Evolutionary conservation across 805 yeast genomes (phyloP).

Genomic region (Sungouiozyma ichnusensis): DNA sequence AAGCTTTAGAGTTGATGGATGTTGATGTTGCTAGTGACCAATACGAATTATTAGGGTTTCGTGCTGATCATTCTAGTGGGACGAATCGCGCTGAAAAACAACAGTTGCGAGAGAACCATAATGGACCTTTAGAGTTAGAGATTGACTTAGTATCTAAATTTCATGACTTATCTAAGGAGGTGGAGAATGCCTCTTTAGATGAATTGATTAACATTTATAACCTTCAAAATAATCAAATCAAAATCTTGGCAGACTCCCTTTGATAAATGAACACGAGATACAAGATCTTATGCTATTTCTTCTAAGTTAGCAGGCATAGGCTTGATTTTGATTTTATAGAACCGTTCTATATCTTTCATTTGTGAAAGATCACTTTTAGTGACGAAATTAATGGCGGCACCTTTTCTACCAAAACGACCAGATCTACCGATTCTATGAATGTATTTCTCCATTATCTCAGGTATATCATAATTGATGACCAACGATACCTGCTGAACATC

Average conservation of each 20-base stretch:
- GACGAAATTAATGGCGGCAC: constrained; percentile 91
- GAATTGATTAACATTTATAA: constrained; percentile 18
- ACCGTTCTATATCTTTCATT: constrained; percentile 79
- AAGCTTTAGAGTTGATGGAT: constrained; percentile 9
- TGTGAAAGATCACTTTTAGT: constrained; percentile 66
- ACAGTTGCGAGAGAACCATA: background rate
- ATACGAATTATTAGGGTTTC: constrained; percentile 17
- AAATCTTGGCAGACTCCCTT: constrained; percentile 13
- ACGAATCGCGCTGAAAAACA: background rate
- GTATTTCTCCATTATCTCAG: constrained; percentile 83
- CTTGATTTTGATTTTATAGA: constrained; percentile 79
- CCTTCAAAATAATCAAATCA: constrained; percentile 22
- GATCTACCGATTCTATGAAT: constrained; percentile 97
- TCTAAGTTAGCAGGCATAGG: constrained; percentile 81
- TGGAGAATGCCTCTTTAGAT: constrained; percentile 11
- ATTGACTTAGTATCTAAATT: constrained; percentile 20
- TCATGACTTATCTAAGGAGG: constrained; percentile 9
- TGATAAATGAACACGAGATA: constrained; percentile 1
- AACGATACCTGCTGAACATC: constrained; percentile 96
- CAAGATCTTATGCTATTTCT: constrained; percentile 29
- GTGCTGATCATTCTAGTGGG: constrained; percentile 1
- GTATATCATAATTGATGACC: constrained; percentile 90
- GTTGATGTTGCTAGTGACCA: constrained; percentile 22
- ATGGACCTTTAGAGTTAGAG: constrained; percentile 14
- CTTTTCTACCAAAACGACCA: constrained; percentile 98